Evolutionary conservation across 495 filamentous ascomycete species (phyloP).

Genomic region (Aspergillus campestris): DNA sequence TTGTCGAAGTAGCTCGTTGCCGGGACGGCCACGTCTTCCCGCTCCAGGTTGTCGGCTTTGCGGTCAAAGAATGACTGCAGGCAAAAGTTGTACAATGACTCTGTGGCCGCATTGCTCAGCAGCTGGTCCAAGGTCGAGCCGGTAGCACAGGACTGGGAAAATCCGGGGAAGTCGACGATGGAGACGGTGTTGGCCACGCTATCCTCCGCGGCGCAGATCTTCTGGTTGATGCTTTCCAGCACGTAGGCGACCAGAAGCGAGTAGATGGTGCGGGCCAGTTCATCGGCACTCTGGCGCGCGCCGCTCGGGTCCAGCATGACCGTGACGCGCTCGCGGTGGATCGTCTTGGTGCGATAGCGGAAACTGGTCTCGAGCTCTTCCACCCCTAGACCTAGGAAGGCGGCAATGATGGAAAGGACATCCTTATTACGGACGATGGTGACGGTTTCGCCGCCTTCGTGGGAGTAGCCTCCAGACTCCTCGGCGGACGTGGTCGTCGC

Average conservation of each 20-base stretch:
- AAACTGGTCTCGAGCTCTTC: constrained; percentile 78
- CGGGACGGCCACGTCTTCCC: constrained; percentile 80
- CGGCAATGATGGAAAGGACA: constrained; percentile 72
- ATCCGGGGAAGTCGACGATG: constrained; percentile 93
- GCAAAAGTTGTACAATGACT: constrained; percentile 85
- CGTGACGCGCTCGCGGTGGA: constrained; percentile 89
- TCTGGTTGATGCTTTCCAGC: constrained; percentile 86
- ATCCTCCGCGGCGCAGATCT: constrained; percentile 79
- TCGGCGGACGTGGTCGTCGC: constrained; percentile 70
- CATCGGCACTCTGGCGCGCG: constrained; percentile 84
- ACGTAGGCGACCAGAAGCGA: constrained; percentile 92
- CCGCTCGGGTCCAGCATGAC: constrained; percentile 93
- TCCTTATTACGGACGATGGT: constrained; percentile 93
- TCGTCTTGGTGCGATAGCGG: constrained; percentile 91
- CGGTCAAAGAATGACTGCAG: constrained; percentile 93
- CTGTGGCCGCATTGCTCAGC: constrained; percentile 86
- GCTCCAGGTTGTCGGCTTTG: constrained; percentile 83
- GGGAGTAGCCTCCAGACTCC: constrained; percentile 92
- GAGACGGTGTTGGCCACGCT: constrained; percentile 87
- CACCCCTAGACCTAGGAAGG: constrained; percentile 78
- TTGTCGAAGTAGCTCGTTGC: constrained; percentile 97
- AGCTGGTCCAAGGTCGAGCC: constrained; percentile 85
- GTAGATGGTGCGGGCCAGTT: constrained; percentile 86
- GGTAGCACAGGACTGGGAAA: constrained; percentile 73
- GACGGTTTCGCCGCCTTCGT: constrained; percentile 79